Percentiles rank a stretch among this genome's conserved stretches.
These are phyloP conservation scores for Corylus avellana DNA, from an alignment of 306 rosid genomes.

Conservation along the genomic window DNA sequence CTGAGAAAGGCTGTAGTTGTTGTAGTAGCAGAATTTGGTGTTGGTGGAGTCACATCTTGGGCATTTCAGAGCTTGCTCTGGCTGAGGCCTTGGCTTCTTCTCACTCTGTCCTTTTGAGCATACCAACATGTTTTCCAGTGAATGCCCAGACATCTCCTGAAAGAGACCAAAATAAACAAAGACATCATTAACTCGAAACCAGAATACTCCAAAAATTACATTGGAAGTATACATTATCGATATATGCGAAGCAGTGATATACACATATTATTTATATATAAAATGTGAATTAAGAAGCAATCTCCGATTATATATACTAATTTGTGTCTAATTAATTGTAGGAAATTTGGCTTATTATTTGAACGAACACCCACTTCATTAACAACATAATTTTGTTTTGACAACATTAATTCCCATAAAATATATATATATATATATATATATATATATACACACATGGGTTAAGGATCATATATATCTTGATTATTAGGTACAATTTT, in stretches of 20 bases:
- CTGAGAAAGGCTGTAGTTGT: conserved; percentile 91
- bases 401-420: not conserved
- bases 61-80: conserved; percentile 82
- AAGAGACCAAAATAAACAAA: not conserved
- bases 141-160: conserved; percentile 77
- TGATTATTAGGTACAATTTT: not conserved
- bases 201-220: not conserved
- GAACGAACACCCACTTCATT: not conserved
- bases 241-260: no score
- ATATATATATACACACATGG: not conserved
- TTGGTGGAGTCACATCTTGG: conserved; percentile 93
- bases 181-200: not conserved
- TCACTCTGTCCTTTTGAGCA: conserved; percentile 62
- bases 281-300: not conserved
- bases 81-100: conserved; percentile 72
- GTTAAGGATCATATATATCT: no score
- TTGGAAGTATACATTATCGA: not conserved
- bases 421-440: not conserved
- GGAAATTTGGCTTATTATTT: no score
- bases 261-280: not conserved
- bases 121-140: conserved; percentile 76
- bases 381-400: not conserved
- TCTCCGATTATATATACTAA: not conserved
- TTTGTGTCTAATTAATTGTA: no score
- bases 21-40: conserved; percentile 98